phyloP scores from a whole-genome alignment of 805 yeast genomes.

The Teunomyces gatunensis region DNA sequence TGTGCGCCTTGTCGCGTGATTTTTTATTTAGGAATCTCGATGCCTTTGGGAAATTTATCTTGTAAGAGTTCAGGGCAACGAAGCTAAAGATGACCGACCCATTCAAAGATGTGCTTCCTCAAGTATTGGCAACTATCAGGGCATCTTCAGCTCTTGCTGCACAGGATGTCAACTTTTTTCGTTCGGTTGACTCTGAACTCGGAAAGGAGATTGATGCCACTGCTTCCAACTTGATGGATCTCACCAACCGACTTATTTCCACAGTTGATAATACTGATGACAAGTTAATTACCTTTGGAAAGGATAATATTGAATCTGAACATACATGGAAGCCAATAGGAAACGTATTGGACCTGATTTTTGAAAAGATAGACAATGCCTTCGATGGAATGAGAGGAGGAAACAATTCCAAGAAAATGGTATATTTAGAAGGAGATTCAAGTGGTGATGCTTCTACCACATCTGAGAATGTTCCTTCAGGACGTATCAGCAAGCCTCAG shows the following conservation, averaged over 20 bases:
- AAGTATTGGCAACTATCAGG: constrained; percentile 57
- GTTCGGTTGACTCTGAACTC: constrained; percentile 54
- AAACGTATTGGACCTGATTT: constrained; percentile 61
- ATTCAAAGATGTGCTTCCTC: constrained; percentile 34
- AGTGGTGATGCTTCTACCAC: constrained; percentile 3
- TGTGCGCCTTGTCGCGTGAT: not conserved
- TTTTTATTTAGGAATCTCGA: not conserved
- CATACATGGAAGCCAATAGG: constrained; percentile 63
- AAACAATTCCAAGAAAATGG: constrained; percentile 23
- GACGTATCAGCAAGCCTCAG: constrained; percentile 66
- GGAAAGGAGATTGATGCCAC: constrained; percentile 37
- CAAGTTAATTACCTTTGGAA: constrained; percentile 33
- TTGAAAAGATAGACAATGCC: constrained; percentile 74
- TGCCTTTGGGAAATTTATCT: constrained; percentile 1
- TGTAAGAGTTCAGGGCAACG: not conserved
- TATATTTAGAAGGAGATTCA: constrained; percentile 50
- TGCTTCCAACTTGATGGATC: constrained; percentile 40
- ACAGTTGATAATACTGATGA: constrained; percentile 27
- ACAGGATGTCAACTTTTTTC: constrained; percentile 76
- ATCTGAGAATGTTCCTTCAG: constrained; percentile 11
- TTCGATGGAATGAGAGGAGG: constrained; percentile 43
- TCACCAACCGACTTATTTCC: constrained; percentile 47
- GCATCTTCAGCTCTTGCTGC: constrained; percentile 69
- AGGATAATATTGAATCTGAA: constrained; percentile 39
- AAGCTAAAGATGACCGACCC: constrained; percentile 9